These are phyloP conservation scores for Taiwanofungus camphoratus DNA, from an alignment of 1,284 basidiomycete genomes.

Conservation along the genomic window DNA sequence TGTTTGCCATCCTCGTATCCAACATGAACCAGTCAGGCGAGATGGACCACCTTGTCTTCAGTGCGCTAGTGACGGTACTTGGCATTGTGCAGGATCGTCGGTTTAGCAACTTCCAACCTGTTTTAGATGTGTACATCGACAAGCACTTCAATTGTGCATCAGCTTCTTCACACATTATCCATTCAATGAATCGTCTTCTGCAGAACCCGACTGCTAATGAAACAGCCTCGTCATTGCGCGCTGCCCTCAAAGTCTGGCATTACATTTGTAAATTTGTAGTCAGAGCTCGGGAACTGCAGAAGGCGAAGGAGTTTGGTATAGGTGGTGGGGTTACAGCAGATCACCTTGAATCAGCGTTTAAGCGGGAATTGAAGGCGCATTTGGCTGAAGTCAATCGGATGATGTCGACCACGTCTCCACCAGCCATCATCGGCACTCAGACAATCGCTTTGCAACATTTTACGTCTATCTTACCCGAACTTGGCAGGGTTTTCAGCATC, in stretches of 20 bases:
- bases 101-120: constrained; percentile 94
- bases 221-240: constrained; percentile 73
- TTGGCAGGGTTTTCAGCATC: constrained; percentile 74
- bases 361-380: constrained; percentile 73
- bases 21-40: constrained; percentile 70
- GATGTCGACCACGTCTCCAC: constrained; percentile 78
- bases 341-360: constrained; percentile 83
- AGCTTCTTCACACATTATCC: constrained; percentile 78
- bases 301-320: constrained; percentile 71
- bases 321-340: constrained; percentile 77
- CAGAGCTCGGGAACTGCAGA: constrained; percentile 83
- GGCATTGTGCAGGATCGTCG: constrained; percentile 90
- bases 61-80: constrained; percentile 85
- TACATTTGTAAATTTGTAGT: constrained; percentile 95
- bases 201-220: constrained; percentile 70
- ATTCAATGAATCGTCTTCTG: constrained; percentile 83
- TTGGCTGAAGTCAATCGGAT: constrained; percentile 81
- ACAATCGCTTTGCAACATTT: constrained; percentile 93
- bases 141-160: constrained; percentile 79
- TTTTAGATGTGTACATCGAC: constrained; percentile 91
- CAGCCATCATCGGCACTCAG: constrained; percentile 92
- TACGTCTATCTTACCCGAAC: constrained; percentile 85
- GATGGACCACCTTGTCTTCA: constrained; percentile 85
- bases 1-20: constrained; percentile 87
- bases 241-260: constrained; percentile 94